A percentile compares a stretch with the other conserved stretches of the same genome.
phyloP scores from a whole-genome alignment of 2,329 filamentous ascomycete genomes.

The Xylaria sp. region DNA sequence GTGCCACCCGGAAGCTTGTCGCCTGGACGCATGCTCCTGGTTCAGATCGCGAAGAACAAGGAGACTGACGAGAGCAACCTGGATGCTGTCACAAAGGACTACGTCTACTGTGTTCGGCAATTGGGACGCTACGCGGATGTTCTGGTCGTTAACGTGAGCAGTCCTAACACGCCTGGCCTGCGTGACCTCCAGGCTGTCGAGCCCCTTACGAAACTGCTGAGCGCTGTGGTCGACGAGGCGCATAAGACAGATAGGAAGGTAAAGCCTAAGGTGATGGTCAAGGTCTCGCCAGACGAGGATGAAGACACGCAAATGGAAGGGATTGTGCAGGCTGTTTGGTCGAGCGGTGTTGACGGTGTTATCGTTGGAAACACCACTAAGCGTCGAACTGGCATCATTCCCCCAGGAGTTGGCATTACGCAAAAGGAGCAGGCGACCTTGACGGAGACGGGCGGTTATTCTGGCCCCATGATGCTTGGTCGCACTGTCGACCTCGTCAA shows the following conservation, averaged over 20 bases:
- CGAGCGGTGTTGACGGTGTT: conserved; percentile 83
- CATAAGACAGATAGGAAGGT: conserved; percentile 61
- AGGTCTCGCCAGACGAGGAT: conserved; percentile 95
- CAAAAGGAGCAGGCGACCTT: conserved; percentile 62
- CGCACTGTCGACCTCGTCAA: conserved; percentile 73
- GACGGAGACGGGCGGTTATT: conserved; percentile 79
- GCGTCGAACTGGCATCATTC: conserved; percentile 64
- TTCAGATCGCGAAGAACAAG: conserved; percentile 98
- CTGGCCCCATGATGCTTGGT: conserved; percentile 82
- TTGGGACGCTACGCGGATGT: conserved; percentile 88
- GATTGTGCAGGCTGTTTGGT: conserved; percentile 79
- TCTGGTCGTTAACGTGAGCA: conserved; percentile 96
- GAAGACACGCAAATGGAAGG: conserved; percentile 76
- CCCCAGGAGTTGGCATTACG: conserved; percentile 60
- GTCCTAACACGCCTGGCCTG: conserved; percentile 89
- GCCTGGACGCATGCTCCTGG: conserved; percentile 71
- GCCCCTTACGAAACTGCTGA: conserved; percentile 74
- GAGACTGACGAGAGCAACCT: conserved; percentile 79
- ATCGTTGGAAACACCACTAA: conserved; percentile 98
- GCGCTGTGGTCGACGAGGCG: conserved; percentile 76
- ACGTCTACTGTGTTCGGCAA: conserved; percentile 81
- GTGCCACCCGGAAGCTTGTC: conserved; percentile 79
- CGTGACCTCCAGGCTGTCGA: conserved; percentile 79
- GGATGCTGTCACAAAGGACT: conserved; percentile 71
- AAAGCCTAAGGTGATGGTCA: conserved; percentile 88